phyloP scores from a whole-genome alignment of 1,284 basidiomycete species.

The Vanrija sp. region DNA sequence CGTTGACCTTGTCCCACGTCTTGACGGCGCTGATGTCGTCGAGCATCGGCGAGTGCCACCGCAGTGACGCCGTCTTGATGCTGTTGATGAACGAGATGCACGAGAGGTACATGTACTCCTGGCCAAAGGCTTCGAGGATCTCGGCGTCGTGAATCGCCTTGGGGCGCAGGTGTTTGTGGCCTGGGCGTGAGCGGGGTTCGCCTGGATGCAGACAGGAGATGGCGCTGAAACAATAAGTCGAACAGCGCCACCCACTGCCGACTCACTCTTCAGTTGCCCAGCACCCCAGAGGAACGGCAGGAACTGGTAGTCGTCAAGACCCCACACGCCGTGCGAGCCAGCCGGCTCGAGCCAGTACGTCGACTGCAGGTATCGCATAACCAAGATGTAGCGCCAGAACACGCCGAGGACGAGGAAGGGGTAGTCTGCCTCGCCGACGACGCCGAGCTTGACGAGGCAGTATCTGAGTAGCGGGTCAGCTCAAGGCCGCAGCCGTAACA shows the following conservation, averaged over 20 bases:
- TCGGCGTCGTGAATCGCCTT: constrained; percentile 90
- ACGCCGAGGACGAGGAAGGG: constrained; percentile 74
- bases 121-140: constrained; percentile 86
- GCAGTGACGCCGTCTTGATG: constrained; percentile 88
- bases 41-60: constrained; percentile 99
- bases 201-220: background rate
- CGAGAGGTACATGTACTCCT: constrained; percentile 94
- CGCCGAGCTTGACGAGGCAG: constrained; percentile 70
- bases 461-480: constrained; percentile 54
- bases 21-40: constrained; percentile 97
- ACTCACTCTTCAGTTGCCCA: constrained; percentile 62
- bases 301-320: constrained; percentile 96
- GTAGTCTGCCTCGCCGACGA: constrained; percentile 66
- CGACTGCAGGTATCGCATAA: constrained; percentile 87
- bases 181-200: constrained; percentile 47
- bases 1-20: constrained; percentile 94
- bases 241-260: background rate
- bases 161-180: constrained; percentile 84
- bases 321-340: constrained; percentile 97
- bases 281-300: constrained; percentile 88
- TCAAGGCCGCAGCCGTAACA: background rate
- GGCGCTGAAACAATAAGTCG: background rate
- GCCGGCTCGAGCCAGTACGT: constrained; percentile 98
- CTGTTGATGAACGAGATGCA: constrained; percentile 97
- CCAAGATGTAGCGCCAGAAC: constrained; percentile 90